Evolutionary conservation across 768 basidiomycete species (phyloP).

Genomic region (Suillus spraguei): DNA sequence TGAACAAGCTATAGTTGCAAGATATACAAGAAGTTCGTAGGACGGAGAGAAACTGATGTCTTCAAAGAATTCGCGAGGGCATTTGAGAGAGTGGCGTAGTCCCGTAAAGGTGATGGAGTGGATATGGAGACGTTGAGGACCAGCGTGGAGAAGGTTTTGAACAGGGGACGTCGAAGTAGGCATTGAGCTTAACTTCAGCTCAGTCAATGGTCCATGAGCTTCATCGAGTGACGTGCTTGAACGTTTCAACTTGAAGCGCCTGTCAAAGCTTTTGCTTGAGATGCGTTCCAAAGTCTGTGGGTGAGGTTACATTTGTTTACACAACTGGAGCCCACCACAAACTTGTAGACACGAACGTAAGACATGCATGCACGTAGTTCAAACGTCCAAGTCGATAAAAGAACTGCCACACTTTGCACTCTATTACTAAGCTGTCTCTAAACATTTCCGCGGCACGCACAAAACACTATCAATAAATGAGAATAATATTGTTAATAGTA

Average conservation of each 20-base stretch:
- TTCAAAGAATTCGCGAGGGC: constrained; percentile 48
- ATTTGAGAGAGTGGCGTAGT: too few relatives aligned
- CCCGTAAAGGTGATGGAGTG: constrained; percentile 33
- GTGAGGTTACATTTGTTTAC: not conserved
- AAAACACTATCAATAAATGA: not conserved
- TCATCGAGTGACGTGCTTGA: too few relatives aligned
- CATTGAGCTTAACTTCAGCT: not conserved
- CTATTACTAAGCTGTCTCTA: not conserved
- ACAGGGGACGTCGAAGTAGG: constrained; percentile 18
- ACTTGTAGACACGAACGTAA: not conserved
- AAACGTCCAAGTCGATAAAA: too few relatives aligned
- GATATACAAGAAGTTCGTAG: constrained; percentile 39
- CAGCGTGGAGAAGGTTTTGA: constrained; percentile 47
- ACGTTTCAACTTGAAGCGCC: not conserved
- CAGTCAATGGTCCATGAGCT: not conserved
- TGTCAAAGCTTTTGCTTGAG: not conserved
- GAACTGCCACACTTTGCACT: too few relatives aligned
- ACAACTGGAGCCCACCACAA: not conserved
- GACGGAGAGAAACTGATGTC: constrained; percentile 41
- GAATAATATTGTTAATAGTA: constrained; percentile 1
- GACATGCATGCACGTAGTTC: not conserved
- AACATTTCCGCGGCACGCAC: not conserved
- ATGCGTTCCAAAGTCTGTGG: not conserved
- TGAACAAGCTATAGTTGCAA: constrained; percentile 1
- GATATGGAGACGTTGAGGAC: constrained; percentile 41